A percentile compares a stretch with the other conserved stretches of the same genome.
Conservation (phyloP, 2,329 filamentous ascomycete genomes). For the Ascochyta rabiei region DNA sequence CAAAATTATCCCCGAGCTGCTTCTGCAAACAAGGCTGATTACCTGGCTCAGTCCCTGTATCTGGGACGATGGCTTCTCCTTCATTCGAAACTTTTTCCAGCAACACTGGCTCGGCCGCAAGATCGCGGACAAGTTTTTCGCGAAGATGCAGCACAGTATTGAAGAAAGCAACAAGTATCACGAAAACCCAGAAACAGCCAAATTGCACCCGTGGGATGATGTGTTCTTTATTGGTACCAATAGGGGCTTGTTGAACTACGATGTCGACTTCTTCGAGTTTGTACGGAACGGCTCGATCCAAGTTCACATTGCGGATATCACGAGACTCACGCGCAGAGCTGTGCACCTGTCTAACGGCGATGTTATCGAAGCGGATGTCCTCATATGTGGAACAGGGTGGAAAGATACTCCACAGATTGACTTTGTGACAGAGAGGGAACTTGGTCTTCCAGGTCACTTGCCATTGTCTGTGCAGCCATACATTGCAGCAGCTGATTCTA, state of each 20-base stretch:
- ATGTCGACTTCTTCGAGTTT: constrained; percentile 61
- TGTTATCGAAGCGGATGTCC: constrained; percentile 54
- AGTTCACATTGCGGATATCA: constrained; percentile 63
- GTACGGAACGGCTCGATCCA: constrained; percentile 59
- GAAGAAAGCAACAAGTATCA: constrained; percentile 50
- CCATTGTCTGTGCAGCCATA: constrained; percentile 10
- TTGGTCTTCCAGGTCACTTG: constrained; percentile 33
- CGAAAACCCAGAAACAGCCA: constrained; percentile 47
- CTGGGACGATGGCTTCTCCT: constrained; percentile 69
- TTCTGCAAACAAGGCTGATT: constrained; percentile 68
- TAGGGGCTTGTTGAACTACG: constrained; percentile 66
- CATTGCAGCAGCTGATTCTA: constrained; percentile 51
- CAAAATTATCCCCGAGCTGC: constrained; percentile 69
- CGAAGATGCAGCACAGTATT: too few species aligned
- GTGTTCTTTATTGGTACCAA: constrained; percentile 61
- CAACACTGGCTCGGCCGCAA: constrained; percentile 61
- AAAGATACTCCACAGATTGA: constrained; percentile 59
- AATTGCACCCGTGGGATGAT: constrained; percentile 51
- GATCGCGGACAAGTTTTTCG: constrained; percentile 60
- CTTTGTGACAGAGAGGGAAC: constrained; percentile 49
- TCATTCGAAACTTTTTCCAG: constrained; percentile 62
- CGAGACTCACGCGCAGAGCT: constrained; percentile 51
- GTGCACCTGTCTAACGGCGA: constrained; percentile 58
- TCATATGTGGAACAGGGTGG: constrained; percentile 66
- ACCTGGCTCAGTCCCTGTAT: constrained; percentile 78